Conservation (phyloP, 2,329 filamentous ascomycete genomes). For the Fusarium sp. region DNA sequence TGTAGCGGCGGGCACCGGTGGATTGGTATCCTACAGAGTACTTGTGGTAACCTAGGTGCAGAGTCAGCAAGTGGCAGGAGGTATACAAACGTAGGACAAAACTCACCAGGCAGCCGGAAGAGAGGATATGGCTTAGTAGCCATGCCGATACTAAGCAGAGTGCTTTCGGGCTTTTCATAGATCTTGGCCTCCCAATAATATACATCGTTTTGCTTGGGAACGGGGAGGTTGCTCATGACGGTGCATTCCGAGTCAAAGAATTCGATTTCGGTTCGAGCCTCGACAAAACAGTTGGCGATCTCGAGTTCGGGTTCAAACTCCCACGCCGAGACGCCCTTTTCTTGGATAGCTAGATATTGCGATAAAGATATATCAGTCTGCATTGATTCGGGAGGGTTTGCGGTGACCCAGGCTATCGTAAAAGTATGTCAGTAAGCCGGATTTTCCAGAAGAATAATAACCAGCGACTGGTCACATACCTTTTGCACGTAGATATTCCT, state of each 20-base stretch:
- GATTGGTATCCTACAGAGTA: constrained; percentile 93
- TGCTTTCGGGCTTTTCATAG: constrained; percentile 94
- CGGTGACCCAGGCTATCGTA: constrained; percentile 84
- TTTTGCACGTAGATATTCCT: constrained; percentile 94
- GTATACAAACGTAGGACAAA: constrained; percentile 14
- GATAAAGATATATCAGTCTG: constrained; percentile 98
- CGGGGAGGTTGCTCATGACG: constrained; percentile 94
- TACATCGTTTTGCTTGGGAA: constrained; percentile 98
- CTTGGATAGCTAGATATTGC: constrained; percentile 97
- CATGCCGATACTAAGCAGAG: constrained; percentile 90
- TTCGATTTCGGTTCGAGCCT: constrained; percentile 95
- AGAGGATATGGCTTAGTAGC: constrained; percentile 97
- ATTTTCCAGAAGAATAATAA: neutral
- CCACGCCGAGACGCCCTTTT: constrained; percentile 99
- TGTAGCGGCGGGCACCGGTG: constrained; percentile 85
- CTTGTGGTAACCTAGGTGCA: constrained; percentile 81
- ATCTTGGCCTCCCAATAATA: constrained; percentile 99
- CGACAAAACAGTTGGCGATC: constrained; percentile 98
- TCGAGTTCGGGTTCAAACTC: constrained; percentile 99
- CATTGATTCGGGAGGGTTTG: constrained; percentile 93
- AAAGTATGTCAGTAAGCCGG: constrained; percentile 30
- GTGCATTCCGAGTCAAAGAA: constrained; percentile 99
- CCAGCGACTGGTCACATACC: constrained; percentile 66
- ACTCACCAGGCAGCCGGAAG: constrained; percentile 89
- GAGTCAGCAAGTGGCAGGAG: constrained; percentile 38